These are phyloP conservation scores for Diaporthe sp. DNA, from an alignment of 2,329 filamentous ascomycete species.

Conservation along the genomic window DNA sequence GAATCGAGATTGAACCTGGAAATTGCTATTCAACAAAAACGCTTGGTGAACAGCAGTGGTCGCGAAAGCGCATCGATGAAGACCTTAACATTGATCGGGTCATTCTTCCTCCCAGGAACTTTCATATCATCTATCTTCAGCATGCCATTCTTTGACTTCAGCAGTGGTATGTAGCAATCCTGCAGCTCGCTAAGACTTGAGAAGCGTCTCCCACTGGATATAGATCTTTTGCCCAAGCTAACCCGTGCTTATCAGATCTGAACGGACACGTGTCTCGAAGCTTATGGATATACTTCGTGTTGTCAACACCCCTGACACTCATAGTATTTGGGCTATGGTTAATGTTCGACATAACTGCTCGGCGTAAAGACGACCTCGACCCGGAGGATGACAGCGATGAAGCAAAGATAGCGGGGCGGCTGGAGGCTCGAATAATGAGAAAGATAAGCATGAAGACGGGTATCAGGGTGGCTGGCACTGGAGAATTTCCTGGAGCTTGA, in stretches of 20 bases:
- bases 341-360: background rate
- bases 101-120: background rate
- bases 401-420: background rate
- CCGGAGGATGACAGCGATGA: background rate
- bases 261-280: conserved; percentile 18
- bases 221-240: background rate
- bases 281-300: conserved; percentile 31
- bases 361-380: background rate
- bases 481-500: background rate
- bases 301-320: background rate
- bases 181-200: accelerated
- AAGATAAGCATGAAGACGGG: conserved; percentile 15
- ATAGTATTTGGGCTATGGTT: conserved; percentile 7
- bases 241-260: background rate
- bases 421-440: conserved; percentile 22
- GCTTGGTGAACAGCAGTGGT: conserved; percentile 43
- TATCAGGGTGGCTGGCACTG: background rate
- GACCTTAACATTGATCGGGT: background rate
- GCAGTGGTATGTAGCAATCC: background rate
- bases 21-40: conserved; percentile 45
- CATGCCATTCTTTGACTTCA: conserved; percentile 31
- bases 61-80: conserved; percentile 48
- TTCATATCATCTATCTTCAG: conserved; percentile 21
- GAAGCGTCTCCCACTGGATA: background rate
- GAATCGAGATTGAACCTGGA: conserved; percentile 52